Evolutionary conservation across 352 stramenopile genomes (phyloP).

Genomic region (Ophiocytium majus): DNA sequence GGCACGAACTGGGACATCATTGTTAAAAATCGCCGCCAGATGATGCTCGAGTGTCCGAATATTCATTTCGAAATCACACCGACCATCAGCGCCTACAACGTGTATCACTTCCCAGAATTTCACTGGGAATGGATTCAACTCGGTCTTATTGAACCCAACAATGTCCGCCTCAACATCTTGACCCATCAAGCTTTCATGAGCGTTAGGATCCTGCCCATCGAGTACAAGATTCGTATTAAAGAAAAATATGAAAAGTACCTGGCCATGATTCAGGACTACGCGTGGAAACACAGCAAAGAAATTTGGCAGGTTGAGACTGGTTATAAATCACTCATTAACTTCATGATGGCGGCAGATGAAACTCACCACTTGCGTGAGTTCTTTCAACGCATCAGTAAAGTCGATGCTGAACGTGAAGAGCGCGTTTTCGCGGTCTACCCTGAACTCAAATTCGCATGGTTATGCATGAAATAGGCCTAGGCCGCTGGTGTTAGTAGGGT

Average conservation of each 20-base stretch:
- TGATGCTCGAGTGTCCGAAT: not conserved
- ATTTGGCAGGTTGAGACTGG: too few relatives aligned
- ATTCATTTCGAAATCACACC: not conserved
- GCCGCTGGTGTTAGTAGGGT: too few relatives aligned
- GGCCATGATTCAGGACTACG: not conserved
- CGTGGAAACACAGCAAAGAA: not conserved
- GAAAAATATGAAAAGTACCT: not conserved
- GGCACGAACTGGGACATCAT: not conserved
- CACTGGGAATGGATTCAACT: not conserved
- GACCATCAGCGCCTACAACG: not conserved
- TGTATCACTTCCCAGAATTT: not conserved
- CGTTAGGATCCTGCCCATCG: not conserved
- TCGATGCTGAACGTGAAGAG: too few relatives aligned
- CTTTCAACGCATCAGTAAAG: too few relatives aligned
- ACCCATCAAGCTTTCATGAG: not conserved
- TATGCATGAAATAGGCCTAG: too few relatives aligned
- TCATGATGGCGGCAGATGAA: too few relatives aligned
- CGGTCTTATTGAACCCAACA: not conserved
- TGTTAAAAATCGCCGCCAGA: not conserved
- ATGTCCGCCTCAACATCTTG: not conserved
- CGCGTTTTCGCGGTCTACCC: too few relatives aligned
- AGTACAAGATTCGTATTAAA: not conserved
- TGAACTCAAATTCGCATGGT: too few relatives aligned
- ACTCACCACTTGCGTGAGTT: too few relatives aligned
- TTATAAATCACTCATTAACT: too few relatives aligned